Evolutionary conservation across 2,329 filamentous ascomycete genomes (phyloP), one percentile per base, ranked within the genome.

Genomic region (Geosmithia morbida): DNA sequence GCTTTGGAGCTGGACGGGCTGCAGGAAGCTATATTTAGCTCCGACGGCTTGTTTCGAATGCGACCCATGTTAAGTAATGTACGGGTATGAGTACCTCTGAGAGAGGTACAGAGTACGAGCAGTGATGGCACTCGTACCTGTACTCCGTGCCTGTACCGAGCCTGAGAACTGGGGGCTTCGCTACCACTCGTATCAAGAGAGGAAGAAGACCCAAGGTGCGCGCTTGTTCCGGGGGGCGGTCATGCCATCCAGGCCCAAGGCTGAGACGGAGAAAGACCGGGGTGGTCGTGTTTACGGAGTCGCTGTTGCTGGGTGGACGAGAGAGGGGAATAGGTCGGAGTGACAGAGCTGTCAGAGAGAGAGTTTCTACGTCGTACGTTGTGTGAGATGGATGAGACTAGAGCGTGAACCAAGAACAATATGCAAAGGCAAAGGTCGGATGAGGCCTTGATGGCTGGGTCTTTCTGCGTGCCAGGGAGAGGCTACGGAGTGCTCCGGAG

Each of bases 21-120:
- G 54, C 53, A 51, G 46, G 52, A 46, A 48, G 44, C 60, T 63
- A 63, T 60, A 61, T 60, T 61, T 63, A 63, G 60, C 49, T 51
- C 53, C 46, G 29, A 39, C 48, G 50, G 51, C 47, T 48, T 53
- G 56, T 58, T 58, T 58, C 55, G 56, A 52, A 51, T 45, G n/a
- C 19, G 7, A 13, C 40, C 17, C 46, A 22, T 43, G 18, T 37
- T 11, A 37, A 3, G 10, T 37, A 16, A 7, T 6, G 10, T 37
- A 37, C 11, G 33, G 33, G 22, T 26, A 26, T 26, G 8, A 8
- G 8, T 26, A 26, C 22, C 4, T 26, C 4, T 26, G 8, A 26
- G 22, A 26, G n/a, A n/a, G n/a, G 22, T 26, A 26, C 22, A 26
- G 22, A 26, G 22, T 26, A 26, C 22, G 8, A 26, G 8, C 4